A percentile compares a stretch with the other conserved stretches of the same genome.
Conservation (phyloP, 176 grass and related monocot species). For the Eleusine indica region DNA sequence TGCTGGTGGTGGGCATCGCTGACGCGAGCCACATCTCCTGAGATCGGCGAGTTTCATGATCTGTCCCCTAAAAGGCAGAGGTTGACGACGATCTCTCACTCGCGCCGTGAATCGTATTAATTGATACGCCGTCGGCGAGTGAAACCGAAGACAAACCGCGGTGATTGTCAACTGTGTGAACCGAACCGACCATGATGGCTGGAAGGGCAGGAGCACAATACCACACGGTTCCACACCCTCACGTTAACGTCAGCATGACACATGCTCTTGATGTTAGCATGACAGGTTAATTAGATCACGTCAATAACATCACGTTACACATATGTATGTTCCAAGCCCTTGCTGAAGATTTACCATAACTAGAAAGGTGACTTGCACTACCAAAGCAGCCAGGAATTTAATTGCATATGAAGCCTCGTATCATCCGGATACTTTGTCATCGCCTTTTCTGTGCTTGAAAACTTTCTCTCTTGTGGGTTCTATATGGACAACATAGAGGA, state of each 20-base stretch:
- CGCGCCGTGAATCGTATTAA: not conserved
- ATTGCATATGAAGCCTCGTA: no score
- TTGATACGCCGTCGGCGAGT: not conserved
- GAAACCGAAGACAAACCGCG: not conserved
- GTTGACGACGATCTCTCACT: not conserved
- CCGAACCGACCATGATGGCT: not conserved
- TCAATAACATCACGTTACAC: not conserved
- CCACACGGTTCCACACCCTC: constrained; percentile 13
- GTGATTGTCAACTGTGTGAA: constrained; percentile 1
- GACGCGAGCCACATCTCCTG: constrained; percentile 13
- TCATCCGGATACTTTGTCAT: no score
- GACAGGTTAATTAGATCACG: not conserved
- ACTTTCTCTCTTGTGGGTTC: no score
- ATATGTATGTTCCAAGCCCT: no score
- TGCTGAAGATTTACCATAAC: no score
- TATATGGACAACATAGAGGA: no score
- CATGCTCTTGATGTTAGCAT: not conserved
- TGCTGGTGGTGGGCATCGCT: not conserved
- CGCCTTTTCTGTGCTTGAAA: no score
- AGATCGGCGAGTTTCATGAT: not conserved
- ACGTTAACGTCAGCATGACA: constrained; percentile 34
- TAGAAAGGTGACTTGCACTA: no score
- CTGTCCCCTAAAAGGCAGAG: constrained; percentile 17
- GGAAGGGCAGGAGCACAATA: not conserved
- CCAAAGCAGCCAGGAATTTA: no score